Base-by-base conservation (phyloP, 1,139 yeast genomes). In the Scheffersomyces parashehatae region DNA sequence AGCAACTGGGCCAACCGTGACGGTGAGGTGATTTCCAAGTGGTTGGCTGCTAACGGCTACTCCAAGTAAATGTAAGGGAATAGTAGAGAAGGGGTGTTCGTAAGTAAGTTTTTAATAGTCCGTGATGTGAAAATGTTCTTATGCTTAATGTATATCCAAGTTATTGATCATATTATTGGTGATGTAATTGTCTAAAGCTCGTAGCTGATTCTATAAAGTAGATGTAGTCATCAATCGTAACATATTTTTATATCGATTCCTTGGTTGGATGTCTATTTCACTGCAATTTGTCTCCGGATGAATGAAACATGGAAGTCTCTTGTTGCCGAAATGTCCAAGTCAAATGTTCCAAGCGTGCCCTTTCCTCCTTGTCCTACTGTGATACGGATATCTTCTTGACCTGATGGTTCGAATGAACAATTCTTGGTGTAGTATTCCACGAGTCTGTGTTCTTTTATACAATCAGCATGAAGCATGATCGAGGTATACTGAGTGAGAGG, bases 1-100 rank as follows among this genome's bases (percentile, higher is more conserved):
- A 74, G 81, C 46, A 67, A 74, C 45, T 86, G 91, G 93, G 74
- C 83, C 41, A 61, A 71, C 46, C 82, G 91, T 54, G 95, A 86
- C 56, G 65, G 73, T 39, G 68, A 67, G 14, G 74, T 70, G 32
- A 81, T 88, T 44, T 56, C 68, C 42, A 60, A 69, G 32, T 88
- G 85, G 82, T 73, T 83, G 55, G 51, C 61, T 39, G 62, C 65
- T 7, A 73, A 81, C 48, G 79, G 76, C 28, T 77, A 74, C 58
- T 53, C 53, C 38, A 55, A 66, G 47, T 48, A 15, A 31, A 15
- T 14, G 14, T n/a, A 20, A 24, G 3, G 20, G n/a, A 16, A 16
- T 6, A 5, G 20, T 31, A 31, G 35, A 14, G 14, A 14, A 14
- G 20, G 15, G 7, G 26, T 6, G 26, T 20, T 20, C 26, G 26